These are phyloP conservation scores for Hyphopichia pseudoburtonii DNA, from an alignment of 1,139 yeast genomes.

Conservation along the genomic window DNA sequence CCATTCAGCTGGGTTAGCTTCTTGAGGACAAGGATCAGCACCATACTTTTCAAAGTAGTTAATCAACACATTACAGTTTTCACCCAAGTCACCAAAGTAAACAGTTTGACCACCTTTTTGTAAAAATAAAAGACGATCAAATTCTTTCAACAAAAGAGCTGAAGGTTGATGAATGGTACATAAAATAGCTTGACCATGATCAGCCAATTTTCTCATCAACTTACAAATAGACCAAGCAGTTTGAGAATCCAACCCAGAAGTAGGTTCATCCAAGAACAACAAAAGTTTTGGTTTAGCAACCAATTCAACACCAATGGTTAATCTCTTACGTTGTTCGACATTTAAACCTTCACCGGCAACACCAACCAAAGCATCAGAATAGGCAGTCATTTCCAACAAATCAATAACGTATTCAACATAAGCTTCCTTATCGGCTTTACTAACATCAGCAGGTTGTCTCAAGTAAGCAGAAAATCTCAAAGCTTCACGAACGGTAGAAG, in stretches of 20 bases:
- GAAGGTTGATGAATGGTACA: slow-evolving; percentile 88
- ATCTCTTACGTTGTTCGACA: slow-evolving; percentile 83
- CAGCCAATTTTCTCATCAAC: slow-evolving; percentile 73
- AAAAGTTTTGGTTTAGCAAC: slow-evolving; percentile 85
- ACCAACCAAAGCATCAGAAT: slow-evolving; percentile 84
- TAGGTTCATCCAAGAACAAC: slow-evolving; percentile 86
- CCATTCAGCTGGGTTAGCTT: slow-evolving; percentile 83
- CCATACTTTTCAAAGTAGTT: slow-evolving; percentile 70
- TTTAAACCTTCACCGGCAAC: slow-evolving; percentile 76
- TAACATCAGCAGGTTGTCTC: slow-evolving; percentile 61
- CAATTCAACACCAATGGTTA: slow-evolving; percentile 82
- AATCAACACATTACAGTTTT: slow-evolving; percentile 59
- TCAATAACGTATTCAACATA: slow-evolving; percentile 73
- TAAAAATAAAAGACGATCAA: slow-evolving; percentile 72
- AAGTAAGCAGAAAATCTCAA: slow-evolving; percentile 68
- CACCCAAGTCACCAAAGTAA: slow-evolving; percentile 78
- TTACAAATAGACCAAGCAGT: slow-evolving; percentile 88
- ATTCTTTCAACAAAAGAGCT: slow-evolving; percentile 71
- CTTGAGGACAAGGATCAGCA: slow-evolving; percentile 62
- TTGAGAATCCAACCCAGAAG: slow-evolving; percentile 90
- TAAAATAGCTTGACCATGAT: slow-evolving; percentile 78
- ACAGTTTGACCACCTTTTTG: slow-evolving; percentile 78
- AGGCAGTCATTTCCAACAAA: slow-evolving; percentile 68
- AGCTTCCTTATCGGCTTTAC: slow-evolving; percentile 59
- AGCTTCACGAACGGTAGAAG: slow-evolving; percentile 83